Evolutionary conservation across 2,329 filamentous ascomycete genomes (phyloP).

Genomic region (Xylaria sp.): DNA sequence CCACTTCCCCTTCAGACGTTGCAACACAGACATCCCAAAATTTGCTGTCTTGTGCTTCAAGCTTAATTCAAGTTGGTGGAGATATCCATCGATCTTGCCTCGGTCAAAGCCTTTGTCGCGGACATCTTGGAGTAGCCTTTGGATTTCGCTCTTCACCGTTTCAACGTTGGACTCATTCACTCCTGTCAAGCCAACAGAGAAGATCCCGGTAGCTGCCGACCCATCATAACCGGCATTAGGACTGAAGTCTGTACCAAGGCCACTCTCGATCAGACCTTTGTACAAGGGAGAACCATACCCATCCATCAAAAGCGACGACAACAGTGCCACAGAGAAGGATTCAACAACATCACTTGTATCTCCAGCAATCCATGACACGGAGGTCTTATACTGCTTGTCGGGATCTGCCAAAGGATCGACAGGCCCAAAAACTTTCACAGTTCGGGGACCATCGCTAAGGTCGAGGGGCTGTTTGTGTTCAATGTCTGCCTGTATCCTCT

Average conservation of each 20-base stretch:
- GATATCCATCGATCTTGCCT: conserved; percentile 89
- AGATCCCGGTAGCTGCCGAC: conserved; percentile 79
- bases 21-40: conserved; percentile 91
- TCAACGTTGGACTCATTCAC: conserved; percentile 82
- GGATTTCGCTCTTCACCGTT: conserved; percentile 78
- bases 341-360: conserved; percentile 85
- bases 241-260: conserved; percentile 91
- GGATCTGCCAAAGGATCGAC: conserved; percentile 86
- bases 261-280: conserved; percentile 85
- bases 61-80: conserved; percentile 92
- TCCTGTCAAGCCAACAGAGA: conserved; percentile 92
- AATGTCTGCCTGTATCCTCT: conserved; percentile 73
- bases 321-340: conserved; percentile 84
- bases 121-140: conserved; percentile 75
- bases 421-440: conserved; percentile 80
- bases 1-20: conserved; percentile 90
- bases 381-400: conserved; percentile 92
- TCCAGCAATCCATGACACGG: conserved; percentile 89
- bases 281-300: conserved; percentile 97
- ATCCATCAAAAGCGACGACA: conserved; percentile 87
- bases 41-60: conserved; percentile 96
- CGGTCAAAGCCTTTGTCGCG: conserved; percentile 83
- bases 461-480: conserved; percentile 81
- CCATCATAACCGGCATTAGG: conserved; percentile 93
- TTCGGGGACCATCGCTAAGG: conserved; percentile 72